These are phyloP conservation scores for Blastomyces gilchristii DNA, from an alignment of 2,329 filamentous ascomycete genomes.

Conservation along the genomic window DNA sequence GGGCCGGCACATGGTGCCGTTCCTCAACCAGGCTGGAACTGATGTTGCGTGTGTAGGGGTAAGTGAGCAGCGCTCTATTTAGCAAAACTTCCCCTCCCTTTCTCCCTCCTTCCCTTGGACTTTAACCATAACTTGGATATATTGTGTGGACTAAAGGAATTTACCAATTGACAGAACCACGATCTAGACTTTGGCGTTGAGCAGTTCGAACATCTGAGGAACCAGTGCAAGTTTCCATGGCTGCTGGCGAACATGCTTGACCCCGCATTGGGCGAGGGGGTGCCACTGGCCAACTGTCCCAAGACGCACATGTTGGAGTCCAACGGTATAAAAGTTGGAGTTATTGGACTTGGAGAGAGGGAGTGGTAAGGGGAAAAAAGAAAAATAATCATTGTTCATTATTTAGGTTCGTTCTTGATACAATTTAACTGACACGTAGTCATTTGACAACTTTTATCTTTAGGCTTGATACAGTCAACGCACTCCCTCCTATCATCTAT, in stretches of 20 bases:
- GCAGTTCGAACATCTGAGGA: slow-evolving; percentile 63
- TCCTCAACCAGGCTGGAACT: slow-evolving; percentile 68
- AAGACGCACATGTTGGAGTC: slow-evolving; percentile 69
- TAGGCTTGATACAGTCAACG: slow-evolving; percentile 74
- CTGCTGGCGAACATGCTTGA: slow-evolving; percentile 81
- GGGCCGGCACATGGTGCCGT: slow-evolving; percentile 78
- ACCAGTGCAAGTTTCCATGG: slow-evolving; percentile 78
- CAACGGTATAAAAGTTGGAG: slow-evolving; percentile 74
- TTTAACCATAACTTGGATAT: not conserved
- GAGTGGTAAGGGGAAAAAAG: slow-evolving; percentile 50
- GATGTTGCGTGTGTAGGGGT: slow-evolving; percentile 74
- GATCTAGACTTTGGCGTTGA: slow-evolving; percentile 84
- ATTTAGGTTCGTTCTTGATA: not conserved
- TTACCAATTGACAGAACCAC: slow-evolving; percentile 54
- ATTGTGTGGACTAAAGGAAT: not conserved
- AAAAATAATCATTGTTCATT: not conserved
- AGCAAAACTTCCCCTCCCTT: too few relatives aligned
- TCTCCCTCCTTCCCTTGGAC: not conserved
- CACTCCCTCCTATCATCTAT: slow-evolving; percentile 72
- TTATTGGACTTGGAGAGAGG: slow-evolving; percentile 75
- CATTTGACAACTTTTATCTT: not conserved
- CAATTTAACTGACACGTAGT: not conserved
- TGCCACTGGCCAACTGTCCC: slow-evolving; percentile 64
- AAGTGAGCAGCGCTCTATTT: slow-evolving; percentile 30
- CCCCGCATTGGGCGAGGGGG: slow-evolving; percentile 62